phyloP scores from a whole-genome alignment of 306 rosid species.

The Vigna nakashimae region DNA sequence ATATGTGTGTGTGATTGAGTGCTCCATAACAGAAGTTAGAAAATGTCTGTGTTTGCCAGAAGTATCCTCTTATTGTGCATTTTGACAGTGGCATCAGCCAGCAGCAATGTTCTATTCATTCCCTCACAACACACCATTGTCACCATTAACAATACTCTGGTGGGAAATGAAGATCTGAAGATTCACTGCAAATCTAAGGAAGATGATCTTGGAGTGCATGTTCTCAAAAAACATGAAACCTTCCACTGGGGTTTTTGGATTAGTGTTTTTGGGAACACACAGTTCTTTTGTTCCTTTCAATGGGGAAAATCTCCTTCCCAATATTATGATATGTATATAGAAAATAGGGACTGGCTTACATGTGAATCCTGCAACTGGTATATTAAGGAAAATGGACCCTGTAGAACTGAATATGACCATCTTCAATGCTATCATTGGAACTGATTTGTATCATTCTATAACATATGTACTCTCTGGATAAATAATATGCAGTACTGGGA shows the following conservation, averaged over 20 bases:
- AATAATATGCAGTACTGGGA: too few species aligned
- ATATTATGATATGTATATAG: background rate
- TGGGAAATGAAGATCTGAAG: background rate
- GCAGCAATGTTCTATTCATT: too few species aligned
- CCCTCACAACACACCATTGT: background rate
- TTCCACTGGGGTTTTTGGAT: background rate
- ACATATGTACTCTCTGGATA: too few species aligned
- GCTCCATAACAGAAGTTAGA: too few species aligned
- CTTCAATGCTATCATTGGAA: background rate
- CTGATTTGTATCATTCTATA: too few species aligned
- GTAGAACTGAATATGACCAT: background rate
- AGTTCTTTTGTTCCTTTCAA: background rate
- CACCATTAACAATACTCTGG: background rate
- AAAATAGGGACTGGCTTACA: background rate
- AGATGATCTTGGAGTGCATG: background rate
- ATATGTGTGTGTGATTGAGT: too few species aligned
- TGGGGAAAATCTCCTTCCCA: background rate
- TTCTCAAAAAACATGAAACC: background rate
- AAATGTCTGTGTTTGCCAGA: too few species aligned
- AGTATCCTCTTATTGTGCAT: background rate
- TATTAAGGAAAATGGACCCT: background rate
- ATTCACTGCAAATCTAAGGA: background rate
- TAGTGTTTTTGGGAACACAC: background rate
- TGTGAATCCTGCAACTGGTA: background rate
- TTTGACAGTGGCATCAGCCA: background rate